These are phyloP conservation scores for Mycena capillaripes DNA, from an alignment of 768 basidiomycete genomes.

Conservation along the genomic window DNA sequence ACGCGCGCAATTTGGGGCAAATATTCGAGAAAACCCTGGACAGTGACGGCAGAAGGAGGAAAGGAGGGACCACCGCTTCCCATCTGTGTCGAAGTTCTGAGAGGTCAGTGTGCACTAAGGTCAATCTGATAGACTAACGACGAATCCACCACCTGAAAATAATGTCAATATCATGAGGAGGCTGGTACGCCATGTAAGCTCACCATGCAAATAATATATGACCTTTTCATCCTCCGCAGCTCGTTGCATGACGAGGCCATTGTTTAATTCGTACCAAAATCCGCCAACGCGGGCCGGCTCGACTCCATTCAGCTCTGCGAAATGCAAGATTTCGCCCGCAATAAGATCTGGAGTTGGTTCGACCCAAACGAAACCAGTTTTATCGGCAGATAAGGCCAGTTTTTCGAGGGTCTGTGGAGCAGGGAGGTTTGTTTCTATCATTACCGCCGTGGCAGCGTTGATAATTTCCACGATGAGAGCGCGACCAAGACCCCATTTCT, in stretches of 20 bases:
- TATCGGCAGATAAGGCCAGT: conserved; percentile 20
- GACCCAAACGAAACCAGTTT: conserved; percentile 37
- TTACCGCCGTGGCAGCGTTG: conserved; percentile 21
- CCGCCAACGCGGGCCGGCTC: conserved; percentile 36
- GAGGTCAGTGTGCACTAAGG: neutral
- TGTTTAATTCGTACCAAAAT: conserved; percentile 41
- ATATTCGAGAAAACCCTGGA: conserved; percentile 34
- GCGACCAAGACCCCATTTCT: conserved; percentile 28
- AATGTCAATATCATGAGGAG: neutral
- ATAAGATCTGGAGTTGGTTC: conserved; percentile 41
- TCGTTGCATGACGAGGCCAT: conserved; percentile 34
- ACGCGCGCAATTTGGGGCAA: conserved; percentile 38
- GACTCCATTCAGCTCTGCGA: conserved; percentile 40
- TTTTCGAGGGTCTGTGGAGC: conserved; percentile 24
- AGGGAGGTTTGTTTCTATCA: conserved; percentile 28
- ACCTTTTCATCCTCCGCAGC: conserved; percentile 47
- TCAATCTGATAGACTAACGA: neutral
- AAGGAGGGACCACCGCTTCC: conserved; percentile 30
- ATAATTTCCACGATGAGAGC: conserved; percentile 33
- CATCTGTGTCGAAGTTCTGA: conserved; percentile 38
- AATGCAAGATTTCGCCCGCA: conserved; percentile 43
- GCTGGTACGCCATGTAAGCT: conserved; percentile 25
- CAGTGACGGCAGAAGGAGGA: conserved; percentile 8
- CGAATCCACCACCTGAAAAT: conserved; percentile 24
- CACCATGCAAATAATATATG: conserved; percentile 46